phyloP scores from a whole-genome alignment of 768 basidiomycete genomes.

The Kondoa malvinella region DNA sequence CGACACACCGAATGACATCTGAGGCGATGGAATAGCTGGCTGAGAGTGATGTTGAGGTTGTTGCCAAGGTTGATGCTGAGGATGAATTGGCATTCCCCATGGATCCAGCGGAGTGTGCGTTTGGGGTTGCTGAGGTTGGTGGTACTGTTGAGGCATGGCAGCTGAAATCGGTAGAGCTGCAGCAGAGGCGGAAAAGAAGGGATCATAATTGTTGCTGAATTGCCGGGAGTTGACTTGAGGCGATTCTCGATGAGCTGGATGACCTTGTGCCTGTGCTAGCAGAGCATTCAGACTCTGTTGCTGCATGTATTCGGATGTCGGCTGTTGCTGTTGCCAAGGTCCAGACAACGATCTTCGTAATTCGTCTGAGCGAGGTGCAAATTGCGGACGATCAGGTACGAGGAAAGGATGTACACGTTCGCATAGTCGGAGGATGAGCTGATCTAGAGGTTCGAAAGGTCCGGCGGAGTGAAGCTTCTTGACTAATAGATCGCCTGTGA shows the following conservation, averaged over 20 bases:
- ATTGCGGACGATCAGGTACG: constrained; percentile 15
- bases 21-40: not conserved
- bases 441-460: constrained; percentile 32
- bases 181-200: constrained; percentile 14
- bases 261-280: constrained; percentile 3
- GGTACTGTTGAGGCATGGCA: not conserved
- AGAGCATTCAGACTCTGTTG: constrained; percentile 5
- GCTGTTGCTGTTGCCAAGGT: constrained; percentile 6
- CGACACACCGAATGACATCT: not conserved
- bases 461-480: constrained; percentile 28
- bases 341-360: not conserved
- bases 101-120: not conserved
- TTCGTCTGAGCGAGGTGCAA: constrained; percentile 15
- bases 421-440: constrained; percentile 30
- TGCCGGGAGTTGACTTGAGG: not conserved
- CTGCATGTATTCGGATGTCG: not conserved
- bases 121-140: not conserved
- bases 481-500: constrained; percentile 30
- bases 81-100: constrained; percentile 3
- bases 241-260: not conserved
- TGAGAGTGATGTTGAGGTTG: not conserved
- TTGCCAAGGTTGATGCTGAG: not conserved
- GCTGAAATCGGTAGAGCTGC: not conserved
- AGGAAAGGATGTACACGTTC: constrained; percentile 33
- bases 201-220: constrained; percentile 4